phyloP scores from a whole-genome alignment of 2,329 filamentous ascomycete species.

The Pestalotiopsis sp. region DNA sequence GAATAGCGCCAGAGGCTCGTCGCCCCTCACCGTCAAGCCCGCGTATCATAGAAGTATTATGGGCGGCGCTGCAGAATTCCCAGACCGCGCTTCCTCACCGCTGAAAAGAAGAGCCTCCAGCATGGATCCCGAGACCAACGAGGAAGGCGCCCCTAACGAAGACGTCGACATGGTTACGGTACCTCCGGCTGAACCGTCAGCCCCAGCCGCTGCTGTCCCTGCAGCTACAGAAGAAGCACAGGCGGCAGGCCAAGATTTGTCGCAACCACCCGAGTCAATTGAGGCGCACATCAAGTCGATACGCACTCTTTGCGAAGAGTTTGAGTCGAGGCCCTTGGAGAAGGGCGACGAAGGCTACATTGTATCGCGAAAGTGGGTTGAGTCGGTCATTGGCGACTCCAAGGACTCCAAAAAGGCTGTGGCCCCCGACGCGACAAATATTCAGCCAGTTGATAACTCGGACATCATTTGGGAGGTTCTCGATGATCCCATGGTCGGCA shows the following conservation, averaged over 20 bases:
- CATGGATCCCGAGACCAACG: constrained; percentile 53
- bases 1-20: constrained; percentile 51
- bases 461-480: constrained; percentile 72
- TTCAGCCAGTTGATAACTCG: constrained; percentile 86
- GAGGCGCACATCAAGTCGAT: constrained; percentile 79
- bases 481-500: constrained; percentile 43
- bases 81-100: constrained; percentile 65
- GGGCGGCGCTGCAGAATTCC: constrained; percentile 59
- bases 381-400: constrained; percentile 68
- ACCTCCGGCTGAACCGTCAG: constrained; percentile 19
- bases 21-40: constrained; percentile 48
- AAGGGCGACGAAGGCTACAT: constrained; percentile 78
- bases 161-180: constrained; percentile 49
- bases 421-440: constrained; percentile 51
- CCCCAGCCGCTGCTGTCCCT: constrained; percentile 9
- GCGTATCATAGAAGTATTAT: constrained; percentile 57
- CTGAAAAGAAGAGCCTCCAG: constrained; percentile 66
- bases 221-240: neutral
- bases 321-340: constrained; percentile 54
- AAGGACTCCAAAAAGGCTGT: constrained; percentile 56
- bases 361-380: constrained; percentile 80
- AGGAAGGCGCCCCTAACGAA: constrained; percentile 39
- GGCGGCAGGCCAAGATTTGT: neutral
- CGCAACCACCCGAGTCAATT: constrained; percentile 40
- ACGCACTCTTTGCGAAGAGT: constrained; percentile 58